Evolutionary conservation across 257 asterid genomes (phyloP).

Genomic region (Solanum virginianum): DNA sequence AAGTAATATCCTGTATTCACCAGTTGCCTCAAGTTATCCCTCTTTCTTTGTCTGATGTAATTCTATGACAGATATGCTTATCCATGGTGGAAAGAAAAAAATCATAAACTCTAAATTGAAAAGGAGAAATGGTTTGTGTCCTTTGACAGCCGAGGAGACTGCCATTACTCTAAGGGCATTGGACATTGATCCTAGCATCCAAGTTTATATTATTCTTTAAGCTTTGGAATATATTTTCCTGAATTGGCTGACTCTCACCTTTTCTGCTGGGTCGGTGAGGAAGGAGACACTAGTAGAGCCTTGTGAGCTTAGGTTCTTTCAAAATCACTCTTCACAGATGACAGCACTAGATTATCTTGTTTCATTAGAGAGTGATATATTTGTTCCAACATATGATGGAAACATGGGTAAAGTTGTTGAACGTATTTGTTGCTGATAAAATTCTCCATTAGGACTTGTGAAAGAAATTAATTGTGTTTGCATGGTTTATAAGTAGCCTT

Average conservation of each 20-base stretch:
- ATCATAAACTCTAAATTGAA: constrained; percentile 73
- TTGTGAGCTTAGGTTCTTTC: constrained; percentile 73
- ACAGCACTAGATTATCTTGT: constrained; percentile 97
- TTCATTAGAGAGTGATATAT: constrained; percentile 86
- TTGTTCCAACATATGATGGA: constrained; percentile 94
- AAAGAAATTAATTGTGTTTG: not conserved
- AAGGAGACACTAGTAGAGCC: constrained; percentile 83
- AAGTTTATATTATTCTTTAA: constrained; percentile 41
- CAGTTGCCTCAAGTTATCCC: not conserved
- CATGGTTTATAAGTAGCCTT: not conserved
- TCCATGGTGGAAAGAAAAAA: constrained; percentile 99
- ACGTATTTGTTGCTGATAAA: constrained; percentile 30
- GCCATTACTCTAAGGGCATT: constrained; percentile 69
- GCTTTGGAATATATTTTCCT: not conserved
- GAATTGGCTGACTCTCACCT: not conserved
- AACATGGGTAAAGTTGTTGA: constrained; percentile 99
- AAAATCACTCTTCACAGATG: constrained; percentile 97
- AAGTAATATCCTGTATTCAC: not conserved
- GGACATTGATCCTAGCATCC: constrained; percentile 61
- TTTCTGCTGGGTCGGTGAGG: constrained; percentile 30
- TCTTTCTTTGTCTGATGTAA: constrained; percentile 13
- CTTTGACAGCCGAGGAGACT: constrained; percentile 97
- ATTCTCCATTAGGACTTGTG: not conserved
- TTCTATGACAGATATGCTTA: constrained; percentile 55
- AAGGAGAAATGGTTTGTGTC: constrained; percentile 90